Percentiles rank a stretch among this genome's conserved stretches.
Evolutionary conservation across 2,329 filamentous ascomycete genomes (phyloP).

Genomic region (Colletotrichum graminicola): DNA sequence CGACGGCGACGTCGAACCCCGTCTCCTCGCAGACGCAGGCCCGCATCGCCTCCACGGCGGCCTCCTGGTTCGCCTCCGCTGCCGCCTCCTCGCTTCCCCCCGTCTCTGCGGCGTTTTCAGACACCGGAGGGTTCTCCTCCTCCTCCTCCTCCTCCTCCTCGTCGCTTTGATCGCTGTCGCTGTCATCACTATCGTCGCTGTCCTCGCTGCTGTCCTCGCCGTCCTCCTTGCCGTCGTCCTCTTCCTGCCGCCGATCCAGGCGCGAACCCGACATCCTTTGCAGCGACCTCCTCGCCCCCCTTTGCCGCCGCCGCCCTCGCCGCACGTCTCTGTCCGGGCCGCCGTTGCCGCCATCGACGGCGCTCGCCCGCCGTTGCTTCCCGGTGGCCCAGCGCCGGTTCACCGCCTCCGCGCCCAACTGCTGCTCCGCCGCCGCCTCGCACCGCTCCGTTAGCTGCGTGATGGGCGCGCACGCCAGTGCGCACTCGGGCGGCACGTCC

Average conservation of each 20-base stretch:
- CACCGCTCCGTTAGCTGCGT: conserved; percentile 31
- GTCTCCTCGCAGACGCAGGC: conserved; percentile 31
- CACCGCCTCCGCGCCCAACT: conserved; percentile 7
- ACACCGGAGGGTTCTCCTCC: neutral
- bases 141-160: neutral
- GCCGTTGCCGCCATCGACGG: no score
- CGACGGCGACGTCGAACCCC: conserved; percentile 22
- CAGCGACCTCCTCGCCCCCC: neutral
- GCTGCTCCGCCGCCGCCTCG: conserved; percentile 20
- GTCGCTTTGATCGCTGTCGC: neutral
- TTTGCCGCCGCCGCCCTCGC: no score
- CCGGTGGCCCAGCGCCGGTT: neutral
- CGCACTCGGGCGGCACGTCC: conserved; percentile 37
- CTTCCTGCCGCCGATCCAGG: neutral
- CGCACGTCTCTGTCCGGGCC: no score
- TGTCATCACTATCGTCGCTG: neutral
- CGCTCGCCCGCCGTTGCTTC: neutral
- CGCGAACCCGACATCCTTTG: neutral
- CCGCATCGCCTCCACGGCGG: neutral
- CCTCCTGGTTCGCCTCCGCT: neutral
- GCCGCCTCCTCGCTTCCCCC: neutral
- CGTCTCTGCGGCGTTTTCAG: neutral
- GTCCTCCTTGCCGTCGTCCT: neutral
- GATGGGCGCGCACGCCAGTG: conserved; percentile 16
- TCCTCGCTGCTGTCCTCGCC: neutral